Evolutionary conservation across 2,329 filamentous ascomycete genomes (phyloP).

Genomic region (Pseudogymnoascus sp.): DNA sequence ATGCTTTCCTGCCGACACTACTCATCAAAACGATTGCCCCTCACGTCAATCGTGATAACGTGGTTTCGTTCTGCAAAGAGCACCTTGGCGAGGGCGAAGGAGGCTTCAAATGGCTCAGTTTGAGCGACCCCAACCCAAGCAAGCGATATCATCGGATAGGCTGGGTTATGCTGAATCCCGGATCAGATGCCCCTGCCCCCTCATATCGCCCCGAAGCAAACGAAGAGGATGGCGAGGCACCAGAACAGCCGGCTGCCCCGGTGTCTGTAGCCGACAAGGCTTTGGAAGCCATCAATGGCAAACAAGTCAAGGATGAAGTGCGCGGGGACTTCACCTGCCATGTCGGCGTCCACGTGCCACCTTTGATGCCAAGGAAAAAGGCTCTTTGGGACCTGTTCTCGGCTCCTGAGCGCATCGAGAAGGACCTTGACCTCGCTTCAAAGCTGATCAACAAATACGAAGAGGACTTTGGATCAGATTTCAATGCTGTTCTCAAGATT

Average conservation of each 20-base stretch:
- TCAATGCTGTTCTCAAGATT: slow-evolving; percentile 70
- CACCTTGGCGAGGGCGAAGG: slow-evolving; percentile 84
- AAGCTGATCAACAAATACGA: slow-evolving; percentile 80
- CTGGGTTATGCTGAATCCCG: slow-evolving; percentile 92
- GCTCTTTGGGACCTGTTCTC: slow-evolving; percentile 96
- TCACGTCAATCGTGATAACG: slow-evolving; percentile 85
- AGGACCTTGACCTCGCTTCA: slow-evolving; percentile 75
- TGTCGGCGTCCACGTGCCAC: slow-evolving; percentile 89
- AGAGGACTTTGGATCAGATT: slow-evolving; percentile 66
- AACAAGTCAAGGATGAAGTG: slow-evolving; percentile 89
- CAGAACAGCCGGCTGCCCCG: slow-evolving; percentile 33
- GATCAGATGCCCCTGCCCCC: slow-evolving; percentile 51
- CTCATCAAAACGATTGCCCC: slow-evolving; percentile 98
- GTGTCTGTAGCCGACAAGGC: slow-evolving; percentile 70
- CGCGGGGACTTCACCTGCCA: slow-evolving; percentile 96
- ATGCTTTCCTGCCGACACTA: slow-evolving; percentile 78
- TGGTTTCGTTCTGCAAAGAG: slow-evolving; percentile 91
- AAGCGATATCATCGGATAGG: slow-evolving; percentile 97
- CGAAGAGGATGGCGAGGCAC: slow-evolving; percentile 46
- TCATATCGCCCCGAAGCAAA: slow-evolving; percentile 66
- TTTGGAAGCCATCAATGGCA: slow-evolving; percentile 89
- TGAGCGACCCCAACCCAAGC: slow-evolving; percentile 92
- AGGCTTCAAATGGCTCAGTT: slow-evolving; percentile 89
- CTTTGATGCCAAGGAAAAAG: slow-evolving; percentile 80
- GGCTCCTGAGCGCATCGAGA: slow-evolving; percentile 83